These are phyloP conservation scores for Chlamydomonas asymmetrica DNA, from an alignment of 139 green algal genomes.

Conservation along the genomic window DNA sequence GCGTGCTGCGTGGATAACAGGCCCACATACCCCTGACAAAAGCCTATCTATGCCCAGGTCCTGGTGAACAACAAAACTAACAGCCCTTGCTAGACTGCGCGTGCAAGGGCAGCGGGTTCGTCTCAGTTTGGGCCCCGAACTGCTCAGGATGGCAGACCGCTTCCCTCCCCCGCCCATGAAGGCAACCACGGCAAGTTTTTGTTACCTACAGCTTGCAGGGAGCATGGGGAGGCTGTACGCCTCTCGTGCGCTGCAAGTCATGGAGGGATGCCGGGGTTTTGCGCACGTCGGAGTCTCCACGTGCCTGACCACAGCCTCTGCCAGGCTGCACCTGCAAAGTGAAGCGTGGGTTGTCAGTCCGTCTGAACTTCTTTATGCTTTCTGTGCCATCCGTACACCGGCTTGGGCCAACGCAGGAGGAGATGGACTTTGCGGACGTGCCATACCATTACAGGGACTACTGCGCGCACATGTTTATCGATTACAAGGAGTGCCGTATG, in stretches of 20 bases:
- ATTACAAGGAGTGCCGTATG: conserved; percentile 86
- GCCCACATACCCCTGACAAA: neutral
- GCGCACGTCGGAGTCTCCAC: neutral
- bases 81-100: neutral
- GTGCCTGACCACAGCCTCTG: neutral
- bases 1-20: neutral
- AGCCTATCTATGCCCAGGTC: neutral
- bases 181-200: conserved; percentile 30
- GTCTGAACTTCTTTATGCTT: neutral
- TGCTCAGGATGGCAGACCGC: conserved; percentile 18
- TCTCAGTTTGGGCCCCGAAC: neutral
- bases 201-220: too few relatives aligned
- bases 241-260: neutral
- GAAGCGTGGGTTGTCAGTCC: neutral
- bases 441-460: conserved; percentile 82
- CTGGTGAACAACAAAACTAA: neutral
- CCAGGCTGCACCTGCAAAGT: neutral
- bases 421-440: conserved; percentile 79
- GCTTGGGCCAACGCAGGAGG: conserved; percentile 62
- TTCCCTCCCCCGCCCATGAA: conserved; percentile 51
- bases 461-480: conserved; percentile 89
- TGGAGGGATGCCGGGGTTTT: neutral
- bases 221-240: neutral
- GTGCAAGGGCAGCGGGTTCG: too few relatives aligned
- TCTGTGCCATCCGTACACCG: neutral